These are phyloP conservation scores for Aspergillus amoenus DNA, from an alignment of 2,329 filamentous ascomycete genomes.

Conservation along the genomic window DNA sequence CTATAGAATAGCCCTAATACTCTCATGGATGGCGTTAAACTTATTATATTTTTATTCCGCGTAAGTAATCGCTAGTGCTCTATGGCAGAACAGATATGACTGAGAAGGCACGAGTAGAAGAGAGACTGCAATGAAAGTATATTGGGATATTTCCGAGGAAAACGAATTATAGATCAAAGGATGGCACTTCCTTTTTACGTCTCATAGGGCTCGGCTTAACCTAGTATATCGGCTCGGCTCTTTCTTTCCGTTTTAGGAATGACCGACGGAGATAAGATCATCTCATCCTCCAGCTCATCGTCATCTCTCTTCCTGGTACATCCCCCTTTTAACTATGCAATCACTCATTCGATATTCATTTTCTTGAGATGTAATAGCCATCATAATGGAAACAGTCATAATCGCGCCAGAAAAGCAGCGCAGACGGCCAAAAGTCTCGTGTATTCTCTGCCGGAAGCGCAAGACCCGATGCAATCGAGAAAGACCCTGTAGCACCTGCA, in stretches of 20 bases:
- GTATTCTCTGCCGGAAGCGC: neutral
- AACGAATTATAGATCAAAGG: too few relatives aligned
- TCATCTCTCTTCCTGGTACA: neutral
- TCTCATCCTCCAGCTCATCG: too few relatives aligned
- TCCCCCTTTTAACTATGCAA: neutral
- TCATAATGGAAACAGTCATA: neutral
- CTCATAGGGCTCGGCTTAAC: neutral
- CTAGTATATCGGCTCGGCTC: neutral
- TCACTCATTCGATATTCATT: neutral
- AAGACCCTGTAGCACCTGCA: neutral
- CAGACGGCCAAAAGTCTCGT: neutral
- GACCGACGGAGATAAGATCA: neutral
- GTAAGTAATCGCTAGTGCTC: too few relatives aligned
- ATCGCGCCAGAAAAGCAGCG: neutral
- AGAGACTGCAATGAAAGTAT: too few relatives aligned
- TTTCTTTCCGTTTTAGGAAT: neutral
- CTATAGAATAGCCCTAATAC: too few relatives aligned
- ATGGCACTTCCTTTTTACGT: too few relatives aligned
- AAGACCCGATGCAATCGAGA: conserved; percentile 1
- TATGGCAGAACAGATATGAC: too few relatives aligned
- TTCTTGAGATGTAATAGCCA: neutral
- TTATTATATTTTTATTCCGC: too few relatives aligned
- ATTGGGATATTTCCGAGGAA: too few relatives aligned
- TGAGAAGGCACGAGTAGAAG: too few relatives aligned
- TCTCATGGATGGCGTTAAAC: too few relatives aligned